Percentiles rank a stretch among this genome's conserved stretches.
These are phyloP conservation scores for Kuraishia borneana DNA, from an alignment of 805 yeast genomes.

Conservation along the genomic window DNA sequence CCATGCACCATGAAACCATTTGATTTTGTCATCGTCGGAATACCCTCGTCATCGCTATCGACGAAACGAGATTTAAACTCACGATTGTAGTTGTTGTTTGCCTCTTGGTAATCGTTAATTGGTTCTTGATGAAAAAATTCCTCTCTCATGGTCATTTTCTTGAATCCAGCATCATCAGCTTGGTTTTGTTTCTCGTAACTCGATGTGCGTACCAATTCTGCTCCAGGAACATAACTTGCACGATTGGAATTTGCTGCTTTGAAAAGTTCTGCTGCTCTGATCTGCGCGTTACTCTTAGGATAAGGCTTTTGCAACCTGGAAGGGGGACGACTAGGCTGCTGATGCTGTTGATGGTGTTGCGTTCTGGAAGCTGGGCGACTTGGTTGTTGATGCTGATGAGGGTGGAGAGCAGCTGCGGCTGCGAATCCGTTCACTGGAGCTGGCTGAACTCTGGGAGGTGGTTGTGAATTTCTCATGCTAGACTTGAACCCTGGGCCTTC, in stretches of 20 bases:
- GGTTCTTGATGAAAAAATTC: conserved; percentile 2
- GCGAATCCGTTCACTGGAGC: conserved; percentile 13
- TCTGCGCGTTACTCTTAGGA: conserved; percentile 14
- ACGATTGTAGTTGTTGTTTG: conserved; percentile 5
- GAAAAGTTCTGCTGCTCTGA: conserved; percentile 41
- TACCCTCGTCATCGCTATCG: conserved; percentile 36
- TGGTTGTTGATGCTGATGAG: conserved; percentile 4
- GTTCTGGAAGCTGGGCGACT: conserved; percentile 1
- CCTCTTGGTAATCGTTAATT: conserved; percentile 6
- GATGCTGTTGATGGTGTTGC: conserved; percentile 7
- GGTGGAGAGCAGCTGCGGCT: conserved; percentile 2
- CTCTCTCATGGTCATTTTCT: conserved; percentile 4
- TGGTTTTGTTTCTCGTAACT: conserved; percentile 38
- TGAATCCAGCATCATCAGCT: conserved; percentile 1
- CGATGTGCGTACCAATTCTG: conserved; percentile 25
- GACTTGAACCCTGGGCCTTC: conserved; percentile 5
- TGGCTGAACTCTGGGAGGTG: conserved; percentile 11
- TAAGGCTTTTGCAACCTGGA: conserved; percentile 10
- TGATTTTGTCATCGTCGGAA: conserved; percentile 1
- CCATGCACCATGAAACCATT: not conserved
- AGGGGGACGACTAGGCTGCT: conserved; percentile 3
- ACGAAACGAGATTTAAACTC: conserved; percentile 42
- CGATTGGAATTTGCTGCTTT: conserved; percentile 33
- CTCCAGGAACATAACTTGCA: conserved; percentile 11
- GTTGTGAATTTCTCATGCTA: not conserved